Percentiles rank a stretch among this genome's conserved stretches.
phyloP scores from a whole-genome alignment of 192 early-diverging fungal genomes.

The Coemansia sp. region DNA sequence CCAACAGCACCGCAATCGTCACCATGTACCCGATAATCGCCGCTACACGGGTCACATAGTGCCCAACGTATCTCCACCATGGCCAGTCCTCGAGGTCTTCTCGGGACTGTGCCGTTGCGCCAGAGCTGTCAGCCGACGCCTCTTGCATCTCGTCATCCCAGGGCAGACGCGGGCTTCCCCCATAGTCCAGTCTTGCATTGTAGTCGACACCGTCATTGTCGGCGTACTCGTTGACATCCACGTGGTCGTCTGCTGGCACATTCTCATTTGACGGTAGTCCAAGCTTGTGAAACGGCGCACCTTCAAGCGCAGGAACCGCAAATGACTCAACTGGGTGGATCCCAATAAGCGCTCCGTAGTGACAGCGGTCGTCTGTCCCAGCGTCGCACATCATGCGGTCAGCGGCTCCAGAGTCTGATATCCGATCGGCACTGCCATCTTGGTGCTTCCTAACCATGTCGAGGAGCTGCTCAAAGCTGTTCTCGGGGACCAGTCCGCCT shows the following conservation, averaged over 20 bases:
- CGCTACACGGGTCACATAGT: slow-evolving; percentile 48
- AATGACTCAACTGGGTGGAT: slow-evolving; percentile 30
- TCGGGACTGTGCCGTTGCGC: neutral
- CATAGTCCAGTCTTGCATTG: neutral
- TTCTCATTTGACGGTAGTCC: slow-evolving; percentile 22
- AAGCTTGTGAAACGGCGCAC: slow-evolving; percentile 20
- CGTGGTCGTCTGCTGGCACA: neutral
- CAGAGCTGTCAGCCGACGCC: neutral
- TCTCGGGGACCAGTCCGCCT: slow-evolving; percentile 14
- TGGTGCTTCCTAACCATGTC: slow-evolving; percentile 23
- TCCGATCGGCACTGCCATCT: neutral
- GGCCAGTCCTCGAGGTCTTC: slow-evolving; percentile 33
- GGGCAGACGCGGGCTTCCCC: neutral
- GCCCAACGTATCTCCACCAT: slow-evolving; percentile 52
- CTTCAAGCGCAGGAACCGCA: slow-evolving; percentile 22
- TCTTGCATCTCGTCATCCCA: slow-evolving; percentile 9
- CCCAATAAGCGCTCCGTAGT: slow-evolving; percentile 28
- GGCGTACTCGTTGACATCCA: neutral
- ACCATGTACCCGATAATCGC: slow-evolving; percentile 47
- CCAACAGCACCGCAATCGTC: slow-evolving; percentile 31
- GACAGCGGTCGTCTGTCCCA: slow-evolving; percentile 15
- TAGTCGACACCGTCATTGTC: neutral
- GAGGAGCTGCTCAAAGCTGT: slow-evolving; percentile 30
- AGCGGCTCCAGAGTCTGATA: slow-evolving; percentile 3
- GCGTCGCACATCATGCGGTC: slow-evolving; percentile 12